Evolutionary conservation across 768 basidiomycete species (phyloP).

Genomic region (Termitomyces sp.): DNA sequence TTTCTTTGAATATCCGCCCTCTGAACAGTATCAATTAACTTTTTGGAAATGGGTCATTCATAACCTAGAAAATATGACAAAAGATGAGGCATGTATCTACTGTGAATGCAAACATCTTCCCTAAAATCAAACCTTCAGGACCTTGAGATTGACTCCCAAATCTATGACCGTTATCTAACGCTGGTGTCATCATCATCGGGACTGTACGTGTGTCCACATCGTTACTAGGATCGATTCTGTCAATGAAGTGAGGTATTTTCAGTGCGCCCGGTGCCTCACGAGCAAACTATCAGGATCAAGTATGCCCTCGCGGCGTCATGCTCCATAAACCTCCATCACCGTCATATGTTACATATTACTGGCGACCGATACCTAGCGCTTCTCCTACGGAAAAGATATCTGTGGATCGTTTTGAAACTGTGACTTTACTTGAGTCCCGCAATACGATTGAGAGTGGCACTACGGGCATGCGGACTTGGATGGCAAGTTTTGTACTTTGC

Average conservation of each 20-base stretch:
- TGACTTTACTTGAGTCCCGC: slow-evolving; percentile 69
- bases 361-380: slow-evolving; percentile 25
- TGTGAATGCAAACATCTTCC: background rate
- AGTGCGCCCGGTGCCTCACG: slow-evolving; percentile 19
- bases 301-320: slow-evolving; percentile 23
- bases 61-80: slow-evolving; percentile 42
- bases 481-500: slow-evolving; percentile 61
- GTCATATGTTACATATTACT: slow-evolving; percentile 67
- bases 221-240: background rate
- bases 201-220: slow-evolving; percentile 22
- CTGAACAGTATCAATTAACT: slow-evolving; percentile 49
- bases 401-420: slow-evolving; percentile 28
- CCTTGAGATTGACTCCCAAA: slow-evolving; percentile 56
- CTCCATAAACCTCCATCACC: slow-evolving; percentile 35
- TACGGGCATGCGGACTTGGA: slow-evolving; percentile 78
- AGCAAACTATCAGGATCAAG: slow-evolving; percentile 17
- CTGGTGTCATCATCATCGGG: slow-evolving; percentile 35
- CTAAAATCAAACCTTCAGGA: slow-evolving; percentile 28
- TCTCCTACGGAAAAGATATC: slow-evolving; percentile 12
- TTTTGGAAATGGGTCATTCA: slow-evolving; percentile 76
- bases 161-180: slow-evolving; percentile 60
- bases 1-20: slow-evolving; percentile 56
- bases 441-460: slow-evolving; percentile 72
- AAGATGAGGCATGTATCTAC: slow-evolving; percentile 41
- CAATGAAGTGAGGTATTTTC: slow-evolving; percentile 1